phyloP scores from a whole-genome alignment of 208 protist genomes.

The Spongospora subterranea region DNA sequence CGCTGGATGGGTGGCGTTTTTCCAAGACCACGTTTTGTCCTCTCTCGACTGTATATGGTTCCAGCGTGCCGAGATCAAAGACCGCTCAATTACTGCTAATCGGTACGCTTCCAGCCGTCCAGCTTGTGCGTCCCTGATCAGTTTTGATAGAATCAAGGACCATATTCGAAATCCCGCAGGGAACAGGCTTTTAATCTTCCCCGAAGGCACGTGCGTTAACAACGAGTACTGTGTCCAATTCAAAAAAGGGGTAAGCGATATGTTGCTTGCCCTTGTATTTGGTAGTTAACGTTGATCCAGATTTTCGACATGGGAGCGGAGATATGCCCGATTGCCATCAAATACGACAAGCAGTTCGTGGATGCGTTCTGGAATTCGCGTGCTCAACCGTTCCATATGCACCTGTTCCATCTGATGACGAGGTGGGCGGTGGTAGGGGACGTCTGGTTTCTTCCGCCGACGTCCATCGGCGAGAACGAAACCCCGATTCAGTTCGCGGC shows the following conservation, averaged over 20 bases:
- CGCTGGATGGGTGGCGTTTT: slow-evolving; percentile 56
- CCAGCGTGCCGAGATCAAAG: slow-evolving; percentile 44
- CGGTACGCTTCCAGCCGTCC: background rate
- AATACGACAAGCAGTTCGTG: slow-evolving; percentile 79
- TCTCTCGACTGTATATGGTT: slow-evolving; percentile 55
- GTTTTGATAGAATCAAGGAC: slow-evolving; percentile 44
- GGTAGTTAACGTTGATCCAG: background rate
- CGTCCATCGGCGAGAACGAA: slow-evolving; percentile 65
- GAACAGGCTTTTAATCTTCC: slow-evolving; percentile 57
- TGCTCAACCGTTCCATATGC: slow-evolving; percentile 73
- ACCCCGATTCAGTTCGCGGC: slow-evolving; percentile 73
- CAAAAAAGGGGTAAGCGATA: slow-evolving; percentile 47
- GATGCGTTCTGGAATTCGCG: slow-evolving; percentile 82
- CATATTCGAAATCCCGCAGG: slow-evolving; percentile 8
- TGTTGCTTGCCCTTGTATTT: background rate
- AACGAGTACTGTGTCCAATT: slow-evolving; percentile 63
- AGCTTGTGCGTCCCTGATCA: background rate
- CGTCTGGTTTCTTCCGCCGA: slow-evolving; percentile 75
- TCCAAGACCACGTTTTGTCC: slow-evolving; percentile 35
- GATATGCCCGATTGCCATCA: slow-evolving; percentile 77
- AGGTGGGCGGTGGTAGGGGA: slow-evolving; percentile 75
- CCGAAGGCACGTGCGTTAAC: slow-evolving; percentile 63
- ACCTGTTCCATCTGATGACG: slow-evolving; percentile 78
- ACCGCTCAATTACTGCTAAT: slow-evolving; percentile 18
- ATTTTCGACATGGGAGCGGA: slow-evolving; percentile 57